Base-by-base conservation (phyloP, 2,329 filamentous ascomycete species). In the Fusarium tuaranense region DNA sequence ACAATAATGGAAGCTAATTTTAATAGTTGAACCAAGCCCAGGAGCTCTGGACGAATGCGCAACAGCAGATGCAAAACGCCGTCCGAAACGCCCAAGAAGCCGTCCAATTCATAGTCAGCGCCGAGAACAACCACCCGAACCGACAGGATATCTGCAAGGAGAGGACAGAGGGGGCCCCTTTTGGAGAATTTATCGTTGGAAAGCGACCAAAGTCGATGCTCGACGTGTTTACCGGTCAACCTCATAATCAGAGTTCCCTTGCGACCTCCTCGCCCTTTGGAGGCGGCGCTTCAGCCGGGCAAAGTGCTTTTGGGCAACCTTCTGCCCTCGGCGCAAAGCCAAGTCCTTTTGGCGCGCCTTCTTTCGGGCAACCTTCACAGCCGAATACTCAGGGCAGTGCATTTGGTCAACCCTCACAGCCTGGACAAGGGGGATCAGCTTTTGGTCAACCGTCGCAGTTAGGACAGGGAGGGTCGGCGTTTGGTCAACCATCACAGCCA, bases 41-140 rank as follows among this genome's bases (percentile, higher is more conserved):
- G 63, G 85, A 84, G 16, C 84, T 95, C 8, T 92, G 92, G 77
- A 85, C 88, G 34, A 90, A 91, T 71, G 90, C 93, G 5, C 86
- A 92, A 71, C 87, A 92, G 68, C 94, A 97, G 80, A 94, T 95
- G 62, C 89, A 94, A 69, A 88, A 86, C n/a, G 91, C 92, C 1
- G 80, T 94, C 1, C 88, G 86, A 69, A 92, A 97, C 77, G 81
- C 94, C 12, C 88, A 92, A 69, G 93, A 92, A 4, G 95, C 95
- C 1, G 87, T 93, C 53, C 88, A 91, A 65, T 97, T 92, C 79
- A 84, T 97, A 16, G 79, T 92, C 12, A 88, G 90, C 7, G 90
- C 88, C 25, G 90, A 89, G 64, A 91, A 93, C 63, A 89, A 91
- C 46, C 94, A 95, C 77, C 94, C 94, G 1, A 97, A 97, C 79